A percentile compares a stretch with the other conserved stretches of the same genome.
Conservation (phyloP, 2,329 filamentous ascomycete genomes). For the Aureobasidium leucospermi region DNA sequence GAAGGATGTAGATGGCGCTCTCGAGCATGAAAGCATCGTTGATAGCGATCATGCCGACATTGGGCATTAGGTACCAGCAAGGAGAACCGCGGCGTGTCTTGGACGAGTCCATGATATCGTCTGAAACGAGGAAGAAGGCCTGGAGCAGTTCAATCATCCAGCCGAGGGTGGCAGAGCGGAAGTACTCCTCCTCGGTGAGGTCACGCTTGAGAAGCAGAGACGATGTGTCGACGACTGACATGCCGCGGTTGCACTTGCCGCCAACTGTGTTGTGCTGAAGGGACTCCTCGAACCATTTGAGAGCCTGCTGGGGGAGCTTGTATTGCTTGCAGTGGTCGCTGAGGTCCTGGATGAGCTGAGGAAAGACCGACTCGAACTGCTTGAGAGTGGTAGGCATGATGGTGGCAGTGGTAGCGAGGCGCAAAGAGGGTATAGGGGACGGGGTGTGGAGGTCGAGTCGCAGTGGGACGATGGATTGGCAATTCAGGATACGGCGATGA, state of each 20-base stretch:
- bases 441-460: background rate
- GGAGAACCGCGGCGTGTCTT: conserved; percentile 91
- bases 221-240: conserved; percentile 90
- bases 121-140: conserved; percentile 96
- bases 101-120: conserved; percentile 97
- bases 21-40: conserved; percentile 98
- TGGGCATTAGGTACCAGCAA: conserved; percentile 90
- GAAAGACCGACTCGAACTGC: conserved; percentile 87
- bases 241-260: conserved; percentile 97
- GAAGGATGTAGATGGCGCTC: conserved; percentile 76
- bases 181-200: conserved; percentile 76
- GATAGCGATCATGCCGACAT: conserved; percentile 93
- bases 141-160: conserved; percentile 98
- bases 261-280: conserved; percentile 82
- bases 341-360: conserved; percentile 74
- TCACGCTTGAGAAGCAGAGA: conserved; percentile 67
- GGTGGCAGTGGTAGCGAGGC: conserved; percentile 12
- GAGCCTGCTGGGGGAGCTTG: conserved; percentile 71
- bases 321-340: conserved; percentile 71
- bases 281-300: conserved; percentile 85
- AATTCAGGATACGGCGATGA: background rate
- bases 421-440: background rate
- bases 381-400: conserved; percentile 66
- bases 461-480: background rate
- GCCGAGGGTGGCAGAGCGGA: conserved; percentile 77